These are phyloP conservation scores for Chamaecrista fasciculata DNA, from an alignment of 306 rosid genomes.

Conservation along the genomic window DNA sequence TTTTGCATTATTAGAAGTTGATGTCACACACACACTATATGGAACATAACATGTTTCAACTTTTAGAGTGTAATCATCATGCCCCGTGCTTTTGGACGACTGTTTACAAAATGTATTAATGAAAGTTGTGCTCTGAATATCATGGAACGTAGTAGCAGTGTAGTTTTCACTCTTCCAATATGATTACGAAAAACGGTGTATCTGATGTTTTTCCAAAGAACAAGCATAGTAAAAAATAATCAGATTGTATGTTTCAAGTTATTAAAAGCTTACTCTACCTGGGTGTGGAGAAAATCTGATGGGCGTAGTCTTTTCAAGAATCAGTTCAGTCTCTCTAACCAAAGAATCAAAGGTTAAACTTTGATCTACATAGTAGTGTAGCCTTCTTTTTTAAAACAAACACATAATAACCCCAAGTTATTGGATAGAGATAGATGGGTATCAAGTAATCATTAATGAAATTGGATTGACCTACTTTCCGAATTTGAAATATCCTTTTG, in stretches of 20 bases:
- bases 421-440: background rate
- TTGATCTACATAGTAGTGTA: background rate
- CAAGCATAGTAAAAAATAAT: background rate
- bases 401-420: background rate
- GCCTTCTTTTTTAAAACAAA: background rate
- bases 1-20: slow-evolving; percentile 10
- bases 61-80: slow-evolving; percentile 3
- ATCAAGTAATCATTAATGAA: slow-evolving; percentile 17
- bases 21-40: slow-evolving; percentile 11
- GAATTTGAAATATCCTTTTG: background rate
- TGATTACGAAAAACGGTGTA: background rate
- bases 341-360: background rate
- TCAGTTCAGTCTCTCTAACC: slow-evolving; percentile 4
- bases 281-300: slow-evolving; percentile 8
- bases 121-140: background rate
- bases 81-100: slow-evolving; percentile 25
- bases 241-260: background rate
- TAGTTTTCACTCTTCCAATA: slow-evolving; percentile 4
- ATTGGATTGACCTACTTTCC: background rate
- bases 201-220: background rate
- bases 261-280: background rate
- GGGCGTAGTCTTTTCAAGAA: background rate
- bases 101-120: no score
- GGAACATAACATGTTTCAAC: slow-evolving; percentile 5
- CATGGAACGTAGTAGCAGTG: background rate